These are phyloP conservation scores for Medicago ruthenica DNA, from an alignment of 306 rosid species.

Conservation along the genomic window DNA sequence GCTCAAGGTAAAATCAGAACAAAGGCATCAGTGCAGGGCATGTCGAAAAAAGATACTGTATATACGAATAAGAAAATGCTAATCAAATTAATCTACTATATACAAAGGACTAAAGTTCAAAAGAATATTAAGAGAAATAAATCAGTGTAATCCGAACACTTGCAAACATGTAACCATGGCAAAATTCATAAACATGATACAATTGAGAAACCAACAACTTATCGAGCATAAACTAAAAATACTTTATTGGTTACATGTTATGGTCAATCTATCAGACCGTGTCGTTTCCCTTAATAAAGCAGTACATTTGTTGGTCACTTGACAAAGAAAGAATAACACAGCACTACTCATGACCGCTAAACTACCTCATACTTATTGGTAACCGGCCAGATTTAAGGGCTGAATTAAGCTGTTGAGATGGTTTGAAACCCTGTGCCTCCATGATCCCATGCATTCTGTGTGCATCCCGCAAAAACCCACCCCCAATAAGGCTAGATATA, in stretches of 20 bases:
- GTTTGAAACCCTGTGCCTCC: slow-evolving; percentile 72
- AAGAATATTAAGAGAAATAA: slow-evolving; percentile 12
- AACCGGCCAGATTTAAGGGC: slow-evolving; percentile 33
- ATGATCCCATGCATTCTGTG: slow-evolving; percentile 56
- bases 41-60: background rate
- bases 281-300: slow-evolving; percentile 35
- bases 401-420: slow-evolving; percentile 37
- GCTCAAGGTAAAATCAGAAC: background rate
- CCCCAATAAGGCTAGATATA: slow-evolving; percentile 55
- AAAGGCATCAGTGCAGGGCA: background rate
- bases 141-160: slow-evolving; percentile 27
- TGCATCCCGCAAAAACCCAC: slow-evolving; percentile 75
- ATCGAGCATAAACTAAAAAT: slow-evolving; percentile 37
- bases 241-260: slow-evolving; percentile 42
- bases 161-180: slow-evolving; percentile 31
- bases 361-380: slow-evolving; percentile 53
- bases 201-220: slow-evolving; percentile 32
- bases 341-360: slow-evolving; percentile 29
- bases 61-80: background rate
- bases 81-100: slow-evolving; percentile 8
- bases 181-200: slow-evolving; percentile 35
- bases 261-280: slow-evolving; percentile 36
- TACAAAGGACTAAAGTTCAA: slow-evolving; percentile 14
- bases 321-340: slow-evolving; percentile 33
- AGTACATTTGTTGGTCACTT: slow-evolving; percentile 26